Evolutionary conservation across 169 alveolate genomes (phyloP), one percentile per base, ranked within the genome.

Genomic region (Eimeria acervulina): DNA sequence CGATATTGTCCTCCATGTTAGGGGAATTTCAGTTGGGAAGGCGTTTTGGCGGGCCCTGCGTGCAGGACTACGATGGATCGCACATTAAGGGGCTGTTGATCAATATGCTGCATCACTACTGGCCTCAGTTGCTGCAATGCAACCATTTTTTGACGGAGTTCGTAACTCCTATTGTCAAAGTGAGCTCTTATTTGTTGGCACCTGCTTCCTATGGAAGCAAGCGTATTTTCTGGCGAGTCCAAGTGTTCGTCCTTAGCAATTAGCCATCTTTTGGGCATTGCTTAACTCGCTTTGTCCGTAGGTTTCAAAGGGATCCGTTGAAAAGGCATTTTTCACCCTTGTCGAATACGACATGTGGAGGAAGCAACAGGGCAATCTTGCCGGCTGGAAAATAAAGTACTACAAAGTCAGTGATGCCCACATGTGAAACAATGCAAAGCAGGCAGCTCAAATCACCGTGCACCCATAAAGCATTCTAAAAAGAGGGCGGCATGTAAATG

Each of bases 61-160:
- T 38, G 51, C 97, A 97, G 97, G 99, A 99, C 97, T 99, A 98
- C 93, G 99, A 99, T 96, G 99, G 99, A 0, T 99, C 99, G 26
- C 99, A 99, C 96, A 99, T 99, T 93, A 99, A 99, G 97, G 99
- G 99, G 28, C 98, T 99, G 87, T 97, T 99, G 76, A 99, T 99
- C 68, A 99, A 99, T 98, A 98, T 99, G 98, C 98, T 99, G 96
- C 96, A 96, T n/a, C 98, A 98, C 85, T 99, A 99, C 98, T 99
- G 99, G 99, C 99, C 99, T 7, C 97, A 99, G 36, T 96, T 99
- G 84, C 97, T 99, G 51, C 98, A 98, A 96, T 98, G 97, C 95
- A 97, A 97, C 72, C 99, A 99, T 0, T 99, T 99, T 95, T 95
- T 99, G 51, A 98, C 98, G 95, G 99, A 99, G 97, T 99, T 99